Conservation (phyloP, 1,284 basidiomycete genomes). For the Inonotus obliquus region DNA sequence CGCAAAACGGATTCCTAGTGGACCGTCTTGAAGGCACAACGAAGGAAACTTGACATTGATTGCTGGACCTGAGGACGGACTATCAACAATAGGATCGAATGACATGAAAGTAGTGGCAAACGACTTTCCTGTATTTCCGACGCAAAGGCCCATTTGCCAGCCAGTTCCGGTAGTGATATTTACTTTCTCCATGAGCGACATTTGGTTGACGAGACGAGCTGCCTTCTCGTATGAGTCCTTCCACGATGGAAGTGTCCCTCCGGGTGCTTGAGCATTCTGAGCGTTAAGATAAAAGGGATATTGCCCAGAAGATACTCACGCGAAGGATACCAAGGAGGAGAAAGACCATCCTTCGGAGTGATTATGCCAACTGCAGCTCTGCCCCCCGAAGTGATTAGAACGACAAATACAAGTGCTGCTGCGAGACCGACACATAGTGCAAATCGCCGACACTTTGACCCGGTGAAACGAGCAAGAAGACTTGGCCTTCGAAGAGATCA, state of each 20-base stretch:
- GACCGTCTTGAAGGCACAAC: slow-evolving; percentile 34
- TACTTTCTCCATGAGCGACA: slow-evolving; percentile 18
- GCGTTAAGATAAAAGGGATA: background rate
- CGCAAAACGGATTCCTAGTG: slow-evolving; percentile 27
- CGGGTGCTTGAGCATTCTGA: slow-evolving; percentile 4
- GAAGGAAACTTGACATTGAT: slow-evolving; percentile 17
- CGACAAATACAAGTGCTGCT: background rate
- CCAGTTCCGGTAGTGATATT: slow-evolving; percentile 18
- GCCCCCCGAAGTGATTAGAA: background rate
- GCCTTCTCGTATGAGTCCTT: slow-evolving; percentile 14
- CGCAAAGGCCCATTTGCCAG: slow-evolving; percentile 19
- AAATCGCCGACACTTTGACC: background rate
- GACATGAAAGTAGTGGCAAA: background rate
- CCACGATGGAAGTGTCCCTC: slow-evolving; percentile 17
- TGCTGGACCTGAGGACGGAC: slow-evolving; percentile 4
- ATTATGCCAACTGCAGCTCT: slow-evolving; percentile 3
- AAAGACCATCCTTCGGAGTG: slow-evolving; percentile 13
- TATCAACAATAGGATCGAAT: background rate
- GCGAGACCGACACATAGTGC: background rate
- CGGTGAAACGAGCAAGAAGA: background rate
- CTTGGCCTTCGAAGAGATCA: background rate
- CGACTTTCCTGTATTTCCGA: slow-evolving; percentile 16
- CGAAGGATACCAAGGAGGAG: slow-evolving; percentile 18
- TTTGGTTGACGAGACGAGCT: slow-evolving; percentile 13
- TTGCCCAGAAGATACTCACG: slow-evolving; percentile 1